Evolutionary conservation across 176 grass and related monocot species (phyloP).

Genomic region (Zoysia japonica): DNA sequence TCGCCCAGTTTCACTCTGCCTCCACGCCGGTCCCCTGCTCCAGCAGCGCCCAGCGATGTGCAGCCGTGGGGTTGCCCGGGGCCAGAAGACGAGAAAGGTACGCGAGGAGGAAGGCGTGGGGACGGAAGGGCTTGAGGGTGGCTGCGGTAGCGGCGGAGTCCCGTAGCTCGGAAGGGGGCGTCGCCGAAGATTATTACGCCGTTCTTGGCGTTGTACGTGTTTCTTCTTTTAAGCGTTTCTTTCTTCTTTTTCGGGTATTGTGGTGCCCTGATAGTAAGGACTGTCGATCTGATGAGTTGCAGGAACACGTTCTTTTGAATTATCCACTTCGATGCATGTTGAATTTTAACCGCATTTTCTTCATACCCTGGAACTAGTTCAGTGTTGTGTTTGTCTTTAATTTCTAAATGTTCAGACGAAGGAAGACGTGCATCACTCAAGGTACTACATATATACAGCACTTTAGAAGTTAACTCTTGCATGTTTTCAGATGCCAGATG

Average conservation of each 20-base stretch:
- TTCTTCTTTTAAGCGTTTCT: background rate
- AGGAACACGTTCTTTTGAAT: background rate
- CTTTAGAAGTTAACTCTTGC: background rate
- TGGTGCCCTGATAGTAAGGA: background rate
- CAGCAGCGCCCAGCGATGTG: conserved; percentile 39
- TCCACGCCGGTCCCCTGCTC: conserved; percentile 42
- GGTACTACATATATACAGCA: background rate
- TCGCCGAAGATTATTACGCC: conserved; percentile 86
- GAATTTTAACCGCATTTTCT: background rate
- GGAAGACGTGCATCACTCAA: background rate
- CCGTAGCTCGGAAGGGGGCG: conserved; percentile 37
- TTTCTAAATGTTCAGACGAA: no score
- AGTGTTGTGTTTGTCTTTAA: no score
- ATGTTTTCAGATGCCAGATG: conserved; percentile 83
- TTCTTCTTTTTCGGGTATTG: background rate
- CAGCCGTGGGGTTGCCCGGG: conserved; percentile 12
- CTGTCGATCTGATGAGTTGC: background rate
- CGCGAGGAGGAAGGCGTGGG: conserved; percentile 12
- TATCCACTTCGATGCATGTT: background rate
- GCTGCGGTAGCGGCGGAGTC: conserved; percentile 50
- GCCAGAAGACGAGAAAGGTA: conserved; percentile 17
- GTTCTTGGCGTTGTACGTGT: conserved; percentile 76
- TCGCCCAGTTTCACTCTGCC: conserved; percentile 42
- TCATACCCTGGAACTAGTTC: background rate
- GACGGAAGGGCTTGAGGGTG: conserved; percentile 38